Conservation (phyloP, 2,329 filamentous ascomycete species). For the Chaetothyriales sp. region DNA sequence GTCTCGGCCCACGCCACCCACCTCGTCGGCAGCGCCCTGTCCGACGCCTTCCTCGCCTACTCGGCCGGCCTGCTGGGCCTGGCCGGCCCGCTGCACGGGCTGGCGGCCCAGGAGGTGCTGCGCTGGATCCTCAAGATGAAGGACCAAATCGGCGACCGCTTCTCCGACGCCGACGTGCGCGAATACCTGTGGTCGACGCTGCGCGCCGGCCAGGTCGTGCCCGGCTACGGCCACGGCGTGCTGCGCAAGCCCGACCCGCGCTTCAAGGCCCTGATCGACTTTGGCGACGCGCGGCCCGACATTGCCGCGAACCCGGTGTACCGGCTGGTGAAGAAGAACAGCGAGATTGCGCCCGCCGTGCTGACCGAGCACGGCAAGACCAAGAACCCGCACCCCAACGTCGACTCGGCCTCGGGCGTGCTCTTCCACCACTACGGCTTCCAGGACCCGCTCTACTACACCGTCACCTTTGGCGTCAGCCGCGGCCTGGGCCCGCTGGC, state of each 20-base stretch:
- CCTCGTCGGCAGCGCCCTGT: slow-evolving; percentile 84
- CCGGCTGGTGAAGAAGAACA: slow-evolving; percentile 86
- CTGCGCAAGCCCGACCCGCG: slow-evolving; percentile 93
- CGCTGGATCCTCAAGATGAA: slow-evolving; percentile 97
- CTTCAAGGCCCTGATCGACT: slow-evolving; percentile 94
- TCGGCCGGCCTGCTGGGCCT: slow-evolving; percentile 90
- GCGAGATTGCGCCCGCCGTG: slow-evolving; percentile 76
- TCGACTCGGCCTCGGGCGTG: slow-evolving; percentile 84
- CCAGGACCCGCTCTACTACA: slow-evolving; percentile 93
- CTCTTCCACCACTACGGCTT: slow-evolving; percentile 98
- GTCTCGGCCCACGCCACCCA: slow-evolving; percentile 93
- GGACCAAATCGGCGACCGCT: slow-evolving; percentile 62
- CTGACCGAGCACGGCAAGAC: slow-evolving; percentile 95
- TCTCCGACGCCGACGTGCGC: slow-evolving; percentile 68
- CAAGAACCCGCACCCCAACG: slow-evolving; percentile 95
- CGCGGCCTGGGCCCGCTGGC: slow-evolving; percentile 71
- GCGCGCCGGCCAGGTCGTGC: slow-evolving; percentile 85
- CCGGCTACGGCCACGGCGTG: slow-evolving; percentile 90
- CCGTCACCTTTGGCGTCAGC: slow-evolving; percentile 53
- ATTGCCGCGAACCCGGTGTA: slow-evolving; percentile 83
- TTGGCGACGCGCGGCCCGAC: slow-evolving; percentile 69
- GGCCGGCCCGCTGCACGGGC: slow-evolving; percentile 81
- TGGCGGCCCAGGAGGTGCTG: slow-evolving; percentile 92
- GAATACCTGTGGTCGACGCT: slow-evolving; percentile 87
- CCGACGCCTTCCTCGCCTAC: slow-evolving; percentile 91